Conservation (phyloP, 352 stramenopile species). For the Phytophthora quininea region DNA sequence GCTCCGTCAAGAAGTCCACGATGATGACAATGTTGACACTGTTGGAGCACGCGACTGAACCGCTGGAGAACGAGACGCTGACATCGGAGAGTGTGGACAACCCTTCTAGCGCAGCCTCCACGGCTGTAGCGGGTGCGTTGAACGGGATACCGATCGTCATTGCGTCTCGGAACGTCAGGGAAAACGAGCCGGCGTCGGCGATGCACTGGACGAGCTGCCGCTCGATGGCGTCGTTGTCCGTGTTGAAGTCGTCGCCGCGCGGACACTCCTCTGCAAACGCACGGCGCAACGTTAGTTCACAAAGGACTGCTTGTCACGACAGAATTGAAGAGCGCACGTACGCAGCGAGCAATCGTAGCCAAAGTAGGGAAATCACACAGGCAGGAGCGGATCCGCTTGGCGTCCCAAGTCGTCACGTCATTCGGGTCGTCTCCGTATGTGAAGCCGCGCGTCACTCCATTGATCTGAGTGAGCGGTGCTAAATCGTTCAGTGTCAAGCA, state of each 20-base stretch:
- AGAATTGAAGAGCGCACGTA: slow-evolving; percentile 18
- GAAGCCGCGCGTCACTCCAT: slow-evolving; percentile 59
- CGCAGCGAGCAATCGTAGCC: slow-evolving; percentile 77
- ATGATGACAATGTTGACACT: slow-evolving; percentile 47
- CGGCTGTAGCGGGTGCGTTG: slow-evolving; percentile 32
- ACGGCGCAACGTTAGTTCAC: background rate
- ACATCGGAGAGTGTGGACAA: slow-evolving; percentile 54
- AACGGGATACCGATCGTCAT: slow-evolving; percentile 50
- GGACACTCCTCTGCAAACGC: slow-evolving; percentile 57
- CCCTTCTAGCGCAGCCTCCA: slow-evolving; percentile 59
- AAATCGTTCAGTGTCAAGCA: slow-evolving; percentile 78
- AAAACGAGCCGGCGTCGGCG: slow-evolving; percentile 64
- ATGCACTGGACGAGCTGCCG: slow-evolving; percentile 67
- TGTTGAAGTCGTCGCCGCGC: slow-evolving; percentile 73
- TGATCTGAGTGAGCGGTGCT: slow-evolving; percentile 55
- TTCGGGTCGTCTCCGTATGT: slow-evolving; percentile 74
- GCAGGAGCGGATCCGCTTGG: slow-evolving; percentile 66
- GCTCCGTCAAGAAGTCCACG: slow-evolving; percentile 66
- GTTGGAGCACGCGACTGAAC: slow-evolving; percentile 46
- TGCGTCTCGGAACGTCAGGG: slow-evolving; percentile 68
- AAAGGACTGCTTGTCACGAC: background rate
- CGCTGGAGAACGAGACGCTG: slow-evolving; percentile 41
- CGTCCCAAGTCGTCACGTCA: slow-evolving; percentile 76
- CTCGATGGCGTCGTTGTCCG: slow-evolving; percentile 61
- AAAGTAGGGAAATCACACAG: slow-evolving; percentile 64